Evolutionary conservation across 225 moss, liverwort and hornwort species (phyloP), one percentile per base, ranked within the genome.

Genomic region (Straminergon stramineum): DNA sequence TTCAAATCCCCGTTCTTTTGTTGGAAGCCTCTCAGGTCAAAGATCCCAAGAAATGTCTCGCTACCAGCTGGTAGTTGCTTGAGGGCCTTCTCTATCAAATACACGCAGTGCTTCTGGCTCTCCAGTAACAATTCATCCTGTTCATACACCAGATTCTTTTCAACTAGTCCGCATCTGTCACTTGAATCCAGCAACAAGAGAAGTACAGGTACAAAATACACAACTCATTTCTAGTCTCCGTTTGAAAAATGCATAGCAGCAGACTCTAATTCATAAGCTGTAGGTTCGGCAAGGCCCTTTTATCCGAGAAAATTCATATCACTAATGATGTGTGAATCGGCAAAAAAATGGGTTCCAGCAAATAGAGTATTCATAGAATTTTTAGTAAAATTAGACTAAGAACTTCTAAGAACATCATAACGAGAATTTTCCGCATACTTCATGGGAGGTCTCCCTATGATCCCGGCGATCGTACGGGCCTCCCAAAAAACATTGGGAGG

Each of bases 41-140:
- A 96, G 85, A 96, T 94, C 51, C 96, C 95, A 48, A 96, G 91
- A 85, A 96, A 87, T 70, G 91, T 93, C 85, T 96, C 96, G 81
- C 92, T 88, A 87, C 91, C 92, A 23, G 93, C 85, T 70, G 95
- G 94, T 77, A 96, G 69, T 91, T 95, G 94, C 84, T 81, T 84
- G 52, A 96, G 91, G 34, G 94, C 94, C 89, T 88, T 96, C 86
- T 96, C 95, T 77, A 96, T 91, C 89, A 96, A 86, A 82, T 92
- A 90, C 9, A 96, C 93, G 87, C 94, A 96, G 34, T 94, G 95
- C 83, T 91, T 95, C 91, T 96, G 89, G 81, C 94, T 94, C 83
- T 95, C 95, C 79, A 92, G 35, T n/a, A 93, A 81, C 58, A 81
- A 39, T 70, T 94, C 94, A 85, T 95, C 94, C 94, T 95, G 80